Evolutionary conservation across 768 basidiomycete species (phyloP).

Genomic region (Lactarius deliciosus): DNA sequence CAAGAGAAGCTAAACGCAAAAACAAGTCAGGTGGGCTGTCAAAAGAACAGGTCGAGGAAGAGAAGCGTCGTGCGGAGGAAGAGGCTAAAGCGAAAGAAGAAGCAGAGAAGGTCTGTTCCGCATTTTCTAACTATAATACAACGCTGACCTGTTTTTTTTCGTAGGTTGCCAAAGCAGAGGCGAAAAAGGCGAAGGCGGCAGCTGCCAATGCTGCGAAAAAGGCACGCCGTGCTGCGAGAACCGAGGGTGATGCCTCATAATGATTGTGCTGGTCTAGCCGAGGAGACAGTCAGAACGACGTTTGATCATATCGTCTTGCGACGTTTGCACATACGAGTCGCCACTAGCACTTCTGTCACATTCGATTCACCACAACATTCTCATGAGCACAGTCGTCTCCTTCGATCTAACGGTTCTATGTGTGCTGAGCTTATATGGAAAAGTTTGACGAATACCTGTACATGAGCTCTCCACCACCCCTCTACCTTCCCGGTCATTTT

Average conservation of each 20-base stretch:
- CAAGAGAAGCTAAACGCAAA: slow-evolving; percentile 88
- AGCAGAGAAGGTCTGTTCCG: slow-evolving; percentile 67
- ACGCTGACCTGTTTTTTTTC: neutral
- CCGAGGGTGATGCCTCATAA: slow-evolving; percentile 38
- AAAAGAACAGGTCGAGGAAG: slow-evolving; percentile 50
- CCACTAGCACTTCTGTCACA: neutral
- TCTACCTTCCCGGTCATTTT: too few relatives aligned
- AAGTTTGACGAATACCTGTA: neutral
- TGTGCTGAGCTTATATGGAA: neutral
- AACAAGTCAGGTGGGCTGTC: slow-evolving; percentile 49
- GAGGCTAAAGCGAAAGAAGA: slow-evolving; percentile 79
- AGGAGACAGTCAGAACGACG: slow-evolving; percentile 1
- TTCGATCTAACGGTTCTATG: neutral
- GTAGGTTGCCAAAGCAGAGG: slow-evolving; percentile 62
- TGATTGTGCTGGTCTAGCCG: slow-evolving; percentile 1
- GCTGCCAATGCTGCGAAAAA: slow-evolving; percentile 92
- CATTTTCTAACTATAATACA: neutral
- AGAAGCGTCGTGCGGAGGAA: slow-evolving; percentile 65
- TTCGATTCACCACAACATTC: neutral
- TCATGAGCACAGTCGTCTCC: neutral
- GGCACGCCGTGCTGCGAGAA: slow-evolving; percentile 66
- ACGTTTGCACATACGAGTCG: neutral
- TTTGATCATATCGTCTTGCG: neutral
- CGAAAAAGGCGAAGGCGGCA: slow-evolving; percentile 81
- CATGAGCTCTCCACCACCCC: neutral